Conservation (phyloP, 176 grass and related monocot species). For the Triticum dicoccoides region DNA sequence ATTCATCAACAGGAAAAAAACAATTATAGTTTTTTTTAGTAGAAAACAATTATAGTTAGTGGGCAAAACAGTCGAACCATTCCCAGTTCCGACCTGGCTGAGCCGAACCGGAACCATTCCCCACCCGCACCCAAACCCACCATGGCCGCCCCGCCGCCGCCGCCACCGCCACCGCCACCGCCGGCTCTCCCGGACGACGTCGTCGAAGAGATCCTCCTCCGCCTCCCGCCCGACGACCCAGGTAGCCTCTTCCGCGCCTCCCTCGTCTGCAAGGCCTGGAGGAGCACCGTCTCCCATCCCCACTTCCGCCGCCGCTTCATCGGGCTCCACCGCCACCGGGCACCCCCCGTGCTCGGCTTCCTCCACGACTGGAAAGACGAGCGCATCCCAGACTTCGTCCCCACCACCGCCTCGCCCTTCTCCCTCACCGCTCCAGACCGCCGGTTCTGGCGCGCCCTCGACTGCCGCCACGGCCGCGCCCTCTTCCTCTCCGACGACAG, state of each 20-base stretch:
- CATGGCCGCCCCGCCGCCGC: background rate
- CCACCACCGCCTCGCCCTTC: background rate
- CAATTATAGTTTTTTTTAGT: too few relatives aligned
- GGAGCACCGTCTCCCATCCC: background rate
- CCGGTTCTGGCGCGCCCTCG: background rate
- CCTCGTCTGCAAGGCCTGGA: background rate
- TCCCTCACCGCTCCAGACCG: background rate
- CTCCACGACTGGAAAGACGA: background rate
- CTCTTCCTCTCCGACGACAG: background rate
- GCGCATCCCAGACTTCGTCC: background rate
- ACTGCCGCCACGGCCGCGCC: slow-evolving; percentile 6
- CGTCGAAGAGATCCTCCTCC: background rate
- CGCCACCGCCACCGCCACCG: background rate
- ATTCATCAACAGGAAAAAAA: too few relatives aligned
- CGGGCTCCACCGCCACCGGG: background rate
- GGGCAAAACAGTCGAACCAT: too few relatives aligned
- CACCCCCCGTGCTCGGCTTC: background rate
- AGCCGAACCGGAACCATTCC: background rate
- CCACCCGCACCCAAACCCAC: background rate
- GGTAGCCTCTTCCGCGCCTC: background rate
- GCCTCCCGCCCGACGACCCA: background rate
- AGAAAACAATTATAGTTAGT: too few relatives aligned
- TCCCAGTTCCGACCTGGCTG: too few relatives aligned
- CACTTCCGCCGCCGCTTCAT: background rate
- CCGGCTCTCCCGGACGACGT: background rate